Percentiles rank a stretch among this genome's conserved stretches.
Conservation (phyloP, 2,329 filamentous ascomycete genomes). For the Chrysosporium keratinophilum region DNA sequence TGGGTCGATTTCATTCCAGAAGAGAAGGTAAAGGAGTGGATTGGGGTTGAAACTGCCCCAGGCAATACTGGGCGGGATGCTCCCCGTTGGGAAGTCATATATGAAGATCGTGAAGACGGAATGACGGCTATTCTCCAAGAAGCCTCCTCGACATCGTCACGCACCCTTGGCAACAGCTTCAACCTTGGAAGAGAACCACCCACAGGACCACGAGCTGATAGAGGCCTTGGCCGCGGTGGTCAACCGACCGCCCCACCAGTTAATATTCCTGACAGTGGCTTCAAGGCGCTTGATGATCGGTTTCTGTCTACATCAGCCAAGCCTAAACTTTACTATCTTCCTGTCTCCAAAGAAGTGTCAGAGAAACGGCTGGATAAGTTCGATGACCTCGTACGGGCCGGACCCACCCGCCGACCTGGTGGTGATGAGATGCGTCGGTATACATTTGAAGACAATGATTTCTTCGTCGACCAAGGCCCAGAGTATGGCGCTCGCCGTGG, state of each 20-base stretch:
- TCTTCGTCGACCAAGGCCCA: conserved; percentile 60
- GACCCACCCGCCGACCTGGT: conserved; percentile 29
- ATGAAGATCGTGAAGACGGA: conserved; percentile 49
- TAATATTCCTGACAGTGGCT: conserved; percentile 31
- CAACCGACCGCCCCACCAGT: conserved; percentile 13
- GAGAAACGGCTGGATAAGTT: conserved; percentile 54
- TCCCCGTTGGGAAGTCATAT: conserved; percentile 63
- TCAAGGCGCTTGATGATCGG: conserved; percentile 49
- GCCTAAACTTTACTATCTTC: conserved; percentile 55
- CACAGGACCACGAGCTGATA: conserved; percentile 23
- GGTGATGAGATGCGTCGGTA: conserved; percentile 56
- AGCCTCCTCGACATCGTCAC: conserved; percentile 16
- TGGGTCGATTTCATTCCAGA: conserved; percentile 86
- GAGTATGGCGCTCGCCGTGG: conserved; percentile 44
- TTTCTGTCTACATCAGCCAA: conserved; percentile 52
- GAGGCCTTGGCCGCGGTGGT: conserved; percentile 21
- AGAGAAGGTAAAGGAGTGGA: conserved; percentile 62
- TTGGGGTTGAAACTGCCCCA: conserved; percentile 53
- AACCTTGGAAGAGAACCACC: conserved; percentile 22
- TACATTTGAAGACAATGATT: conserved; percentile 57
- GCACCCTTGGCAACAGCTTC: conserved; percentile 13
- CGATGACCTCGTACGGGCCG: conserved; percentile 34
- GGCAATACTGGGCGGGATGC: conserved; percentile 33
- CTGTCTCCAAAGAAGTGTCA: conserved; percentile 55
- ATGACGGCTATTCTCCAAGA: conserved; percentile 50